These are phyloP conservation scores for Earliella scabrosa DNA, from an alignment of 1,284 basidiomycete species.

Conservation along the genomic window DNA sequence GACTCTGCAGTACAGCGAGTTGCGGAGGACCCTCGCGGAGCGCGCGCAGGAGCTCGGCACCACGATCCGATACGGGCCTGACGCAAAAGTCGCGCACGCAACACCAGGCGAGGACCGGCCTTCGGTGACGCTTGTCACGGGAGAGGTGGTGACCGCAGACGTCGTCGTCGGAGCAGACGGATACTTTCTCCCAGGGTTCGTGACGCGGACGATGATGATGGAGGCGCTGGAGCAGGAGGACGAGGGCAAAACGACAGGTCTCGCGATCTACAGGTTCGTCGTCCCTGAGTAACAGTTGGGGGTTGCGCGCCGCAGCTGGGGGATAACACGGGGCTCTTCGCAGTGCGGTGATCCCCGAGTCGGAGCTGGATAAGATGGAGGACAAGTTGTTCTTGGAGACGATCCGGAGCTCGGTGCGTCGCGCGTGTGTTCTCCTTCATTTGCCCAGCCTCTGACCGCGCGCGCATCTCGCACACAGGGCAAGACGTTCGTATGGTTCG, in stretches of 20 bases:
- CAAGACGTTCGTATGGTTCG: constrained; percentile 24
- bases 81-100: constrained; percentile 18
- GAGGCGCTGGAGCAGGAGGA: constrained; percentile 20
- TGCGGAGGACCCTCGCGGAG: constrained; percentile 29
- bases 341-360: constrained; percentile 24
- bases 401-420: constrained; percentile 11
- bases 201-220: constrained; percentile 28
- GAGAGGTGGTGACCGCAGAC: constrained; percentile 34
- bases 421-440: not conserved
- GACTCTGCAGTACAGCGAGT: constrained; percentile 7
- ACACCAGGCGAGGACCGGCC: constrained; percentile 19
- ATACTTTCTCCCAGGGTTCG: constrained; percentile 5
- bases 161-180: constrained; percentile 40
- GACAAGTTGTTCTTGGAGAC: constrained; percentile 22
- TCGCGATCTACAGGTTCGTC: constrained; percentile 29
- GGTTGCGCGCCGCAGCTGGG: too few relatives aligned
- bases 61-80: constrained; percentile 17
- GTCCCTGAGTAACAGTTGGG: too few relatives aligned
- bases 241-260: constrained; percentile 6
- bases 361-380: constrained; percentile 7
- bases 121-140: constrained; percentile 30
- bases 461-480: too few relatives aligned
- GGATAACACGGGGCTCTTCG: too few relatives aligned
- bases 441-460: not conserved
- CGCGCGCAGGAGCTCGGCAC: constrained; percentile 29